These are phyloP conservation scores for Prunus padus DNA, from an alignment of 306 rosid species.

Conservation along the genomic window DNA sequence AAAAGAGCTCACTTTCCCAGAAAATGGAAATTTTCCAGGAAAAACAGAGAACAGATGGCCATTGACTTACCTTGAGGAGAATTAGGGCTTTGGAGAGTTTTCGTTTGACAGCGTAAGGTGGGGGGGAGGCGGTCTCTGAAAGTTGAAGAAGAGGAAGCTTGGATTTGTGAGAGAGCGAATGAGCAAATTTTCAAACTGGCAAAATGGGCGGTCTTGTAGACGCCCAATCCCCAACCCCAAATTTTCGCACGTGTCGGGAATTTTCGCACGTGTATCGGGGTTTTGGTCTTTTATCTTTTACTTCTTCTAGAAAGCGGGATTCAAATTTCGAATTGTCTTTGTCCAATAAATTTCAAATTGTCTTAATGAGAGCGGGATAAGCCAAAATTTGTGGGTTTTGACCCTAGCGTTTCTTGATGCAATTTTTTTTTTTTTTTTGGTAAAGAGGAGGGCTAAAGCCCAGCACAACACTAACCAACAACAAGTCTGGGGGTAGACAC, in stretches of 20 bases:
- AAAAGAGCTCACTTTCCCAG: background rate
- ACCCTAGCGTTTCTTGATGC: too few relatives aligned
- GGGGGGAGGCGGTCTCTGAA: slow-evolving; percentile 2
- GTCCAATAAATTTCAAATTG: background rate
- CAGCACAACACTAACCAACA: too few relatives aligned
- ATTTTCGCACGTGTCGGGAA: background rate
- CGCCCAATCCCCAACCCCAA: background rate
- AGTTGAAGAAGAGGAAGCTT: slow-evolving; percentile 1
- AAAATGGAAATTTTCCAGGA: background rate
- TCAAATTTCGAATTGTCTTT: slow-evolving; percentile 24
- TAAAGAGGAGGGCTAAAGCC: too few relatives aligned
- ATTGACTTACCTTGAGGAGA: background rate
- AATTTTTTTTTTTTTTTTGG: too few relatives aligned
- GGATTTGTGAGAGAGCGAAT: slow-evolving; percentile 20
- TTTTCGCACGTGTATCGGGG: background rate
- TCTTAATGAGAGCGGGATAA: slow-evolving; percentile 33
- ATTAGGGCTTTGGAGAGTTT: slow-evolving; percentile 12
- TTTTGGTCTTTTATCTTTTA: background rate
- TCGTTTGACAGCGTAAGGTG: background rate
- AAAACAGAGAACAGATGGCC: background rate
- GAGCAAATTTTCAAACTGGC: slow-evolving; percentile 39
- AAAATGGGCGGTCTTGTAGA: slow-evolving; percentile 44
- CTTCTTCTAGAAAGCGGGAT: background rate
- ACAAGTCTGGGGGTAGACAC: too few relatives aligned
- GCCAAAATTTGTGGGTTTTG: too few relatives aligned